phyloP scores from a whole-genome alignment of 306 rosid genomes.

The Astragalus membranaceus region DNA sequence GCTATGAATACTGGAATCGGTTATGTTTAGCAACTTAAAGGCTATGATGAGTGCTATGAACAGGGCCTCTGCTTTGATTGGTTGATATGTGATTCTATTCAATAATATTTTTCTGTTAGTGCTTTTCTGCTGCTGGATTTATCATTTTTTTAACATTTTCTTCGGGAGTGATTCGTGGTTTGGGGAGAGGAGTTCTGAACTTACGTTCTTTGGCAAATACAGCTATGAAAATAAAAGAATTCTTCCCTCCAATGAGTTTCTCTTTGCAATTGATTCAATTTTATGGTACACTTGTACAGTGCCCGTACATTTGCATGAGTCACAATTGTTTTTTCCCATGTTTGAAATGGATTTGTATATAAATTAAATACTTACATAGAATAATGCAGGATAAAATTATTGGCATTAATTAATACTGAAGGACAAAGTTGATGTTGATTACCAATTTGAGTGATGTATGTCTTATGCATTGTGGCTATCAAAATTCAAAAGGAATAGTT shows the following conservation, averaged over 20 bases:
- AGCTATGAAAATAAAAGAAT: slow-evolving; percentile 3
- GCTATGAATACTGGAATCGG: neutral
- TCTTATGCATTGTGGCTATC: too few species aligned
- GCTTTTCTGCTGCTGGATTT: neutral
- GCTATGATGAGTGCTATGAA: neutral
- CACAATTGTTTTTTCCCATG: too few species aligned
- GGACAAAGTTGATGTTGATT: too few species aligned
- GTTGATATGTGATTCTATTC: neutral
- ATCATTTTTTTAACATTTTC: neutral
- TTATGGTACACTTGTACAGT: too few species aligned
- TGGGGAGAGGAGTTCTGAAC: neutral
- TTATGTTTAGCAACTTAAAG: neutral
- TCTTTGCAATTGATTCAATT: neutral
- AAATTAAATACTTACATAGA: too few species aligned
- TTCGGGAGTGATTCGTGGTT: neutral
- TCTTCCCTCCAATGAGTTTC: neutral
- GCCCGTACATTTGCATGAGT: too few species aligned
- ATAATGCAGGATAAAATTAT: too few species aligned
- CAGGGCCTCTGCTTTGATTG: neutral
- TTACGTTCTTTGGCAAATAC: neutral
- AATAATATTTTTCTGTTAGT: neutral
- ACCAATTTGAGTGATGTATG: too few species aligned
- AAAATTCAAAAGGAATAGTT: too few species aligned
- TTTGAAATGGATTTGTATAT: too few species aligned
- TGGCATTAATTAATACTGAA: too few species aligned